These are phyloP conservation scores for Acrasis kona DNA, from an alignment of 78 protist species.

Conservation along the genomic window DNA sequence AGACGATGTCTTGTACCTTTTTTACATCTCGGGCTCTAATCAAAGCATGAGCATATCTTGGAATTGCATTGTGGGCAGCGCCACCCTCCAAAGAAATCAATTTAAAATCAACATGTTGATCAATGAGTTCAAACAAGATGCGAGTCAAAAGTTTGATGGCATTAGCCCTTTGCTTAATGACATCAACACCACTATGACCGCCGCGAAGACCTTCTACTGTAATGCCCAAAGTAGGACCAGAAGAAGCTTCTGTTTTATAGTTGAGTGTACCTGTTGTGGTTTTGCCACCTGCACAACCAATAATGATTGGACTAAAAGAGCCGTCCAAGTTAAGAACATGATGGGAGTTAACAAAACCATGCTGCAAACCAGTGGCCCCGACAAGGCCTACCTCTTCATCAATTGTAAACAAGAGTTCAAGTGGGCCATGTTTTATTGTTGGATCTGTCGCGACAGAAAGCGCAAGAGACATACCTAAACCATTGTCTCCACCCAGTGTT, in stretches of 20 bases:
- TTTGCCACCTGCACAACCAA: conserved; percentile 40
- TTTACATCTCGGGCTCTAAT: not conserved
- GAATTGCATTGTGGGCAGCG: conserved; percentile 14
- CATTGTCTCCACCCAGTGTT: conserved; percentile 48
- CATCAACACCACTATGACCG: conserved; percentile 17
- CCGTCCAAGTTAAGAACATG: conserved; percentile 33
- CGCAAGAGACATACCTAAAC: conserved; percentile 34
- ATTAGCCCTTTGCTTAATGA: conserved; percentile 15
- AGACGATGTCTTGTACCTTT: not conserved
- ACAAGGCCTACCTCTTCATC: conserved; percentile 31
- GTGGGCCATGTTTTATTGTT: conserved; percentile 23
- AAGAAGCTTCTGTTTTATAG: not conserved
- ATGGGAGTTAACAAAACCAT: not conserved
- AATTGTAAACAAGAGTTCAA: conserved; percentile 36
- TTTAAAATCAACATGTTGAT: not conserved
- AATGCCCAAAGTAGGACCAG: not conserved
- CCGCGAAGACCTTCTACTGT: not conserved
- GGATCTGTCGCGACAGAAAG: conserved; percentile 17
- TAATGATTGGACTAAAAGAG: not conserved
- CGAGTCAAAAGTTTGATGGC: conserved; percentile 8
- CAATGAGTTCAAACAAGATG: not conserved
- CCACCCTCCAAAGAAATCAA: not conserved
- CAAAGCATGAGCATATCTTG: not conserved
- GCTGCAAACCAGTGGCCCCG: conserved; percentile 7
- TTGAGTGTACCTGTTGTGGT: not conserved